Evolutionary conservation across 495 filamentous ascomycete species (phyloP).

Genomic region (Saxispiralis lemnorum): DNA sequence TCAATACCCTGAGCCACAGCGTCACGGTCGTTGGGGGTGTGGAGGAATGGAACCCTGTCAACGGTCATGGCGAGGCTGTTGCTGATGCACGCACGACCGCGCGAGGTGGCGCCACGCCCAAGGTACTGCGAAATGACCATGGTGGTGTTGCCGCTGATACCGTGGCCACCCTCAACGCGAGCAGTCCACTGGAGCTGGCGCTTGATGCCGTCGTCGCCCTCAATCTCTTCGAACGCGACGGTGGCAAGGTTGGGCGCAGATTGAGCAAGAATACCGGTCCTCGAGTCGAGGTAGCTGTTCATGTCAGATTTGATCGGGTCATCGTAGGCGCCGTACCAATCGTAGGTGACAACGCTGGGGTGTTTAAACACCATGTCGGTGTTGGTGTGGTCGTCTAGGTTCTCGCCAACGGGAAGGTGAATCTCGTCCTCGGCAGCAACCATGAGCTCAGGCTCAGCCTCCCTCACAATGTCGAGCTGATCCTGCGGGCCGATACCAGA

Average conservation of each 20-base stretch:
- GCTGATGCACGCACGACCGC: slow-evolving; percentile 47
- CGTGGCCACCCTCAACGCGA: slow-evolving; percentile 38
- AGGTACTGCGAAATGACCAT: slow-evolving; percentile 52
- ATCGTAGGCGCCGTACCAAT: slow-evolving; percentile 45
- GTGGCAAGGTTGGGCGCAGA: slow-evolving; percentile 51
- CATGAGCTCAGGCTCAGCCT: slow-evolving; percentile 19
- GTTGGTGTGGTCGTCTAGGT: slow-evolving; percentile 56
- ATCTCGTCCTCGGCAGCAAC: slow-evolving; percentile 52
- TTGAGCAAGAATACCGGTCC: slow-evolving; percentile 47
- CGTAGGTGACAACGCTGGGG: slow-evolving; percentile 40
- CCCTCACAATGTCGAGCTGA: slow-evolving; percentile 21
- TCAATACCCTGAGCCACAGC: slow-evolving; percentile 37
- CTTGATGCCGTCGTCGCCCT: slow-evolving; percentile 42
- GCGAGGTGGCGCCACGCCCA: slow-evolving; percentile 41
- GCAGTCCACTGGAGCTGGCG: slow-evolving; percentile 50
- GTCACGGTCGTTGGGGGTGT: slow-evolving; percentile 33
- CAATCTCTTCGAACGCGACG: slow-evolving; percentile 43
- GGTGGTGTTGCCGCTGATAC: slow-evolving; percentile 25
- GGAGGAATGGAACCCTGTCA: slow-evolving; percentile 36
- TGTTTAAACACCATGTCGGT: slow-evolving; percentile 50
- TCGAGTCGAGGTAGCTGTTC: slow-evolving; percentile 30
- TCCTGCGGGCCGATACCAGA: slow-evolving; percentile 24
- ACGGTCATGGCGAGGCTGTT: slow-evolving; percentile 36
- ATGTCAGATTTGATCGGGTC: slow-evolving; percentile 31
- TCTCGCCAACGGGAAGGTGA: slow-evolving; percentile 54